A percentile compares a stretch with the other conserved stretches of the same genome.
Conservation (phyloP, 768 basidiomycete genomes). For the Candolleomyces aberdarensis region DNA sequence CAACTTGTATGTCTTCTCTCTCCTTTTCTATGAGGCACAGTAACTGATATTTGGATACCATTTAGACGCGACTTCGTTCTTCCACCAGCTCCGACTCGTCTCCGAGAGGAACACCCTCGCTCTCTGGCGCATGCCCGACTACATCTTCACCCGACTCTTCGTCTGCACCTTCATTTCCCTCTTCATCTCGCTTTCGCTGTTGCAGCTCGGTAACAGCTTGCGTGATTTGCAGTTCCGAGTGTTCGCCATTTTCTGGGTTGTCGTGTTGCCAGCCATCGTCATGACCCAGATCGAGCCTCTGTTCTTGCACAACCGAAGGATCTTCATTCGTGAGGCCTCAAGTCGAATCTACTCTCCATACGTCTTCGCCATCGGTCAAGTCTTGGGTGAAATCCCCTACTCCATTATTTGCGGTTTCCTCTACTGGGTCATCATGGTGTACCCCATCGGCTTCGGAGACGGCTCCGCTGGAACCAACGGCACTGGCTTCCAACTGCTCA, state of each 20-base stretch:
- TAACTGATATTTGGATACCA: not conserved
- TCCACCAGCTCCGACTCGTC: constrained; percentile 71
- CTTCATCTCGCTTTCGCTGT: constrained; percentile 74
- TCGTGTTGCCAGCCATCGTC: constrained; percentile 68
- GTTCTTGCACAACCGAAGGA: constrained; percentile 69
- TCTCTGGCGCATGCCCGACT: constrained; percentile 82
- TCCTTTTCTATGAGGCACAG: not conserved
- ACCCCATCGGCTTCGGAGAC: constrained; percentile 54
- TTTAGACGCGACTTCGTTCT: constrained; percentile 71
- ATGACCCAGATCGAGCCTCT: constrained; percentile 81
- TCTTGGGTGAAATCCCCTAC: constrained; percentile 80
- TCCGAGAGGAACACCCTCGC: constrained; percentile 63
- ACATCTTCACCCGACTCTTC: constrained; percentile 81
- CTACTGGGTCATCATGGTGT: constrained; percentile 79
- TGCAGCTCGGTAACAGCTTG: constrained; percentile 62
- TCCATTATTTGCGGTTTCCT: constrained; percentile 64
- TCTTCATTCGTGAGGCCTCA: constrained; percentile 60
- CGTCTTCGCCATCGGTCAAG: constrained; percentile 81
- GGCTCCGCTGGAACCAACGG: constrained; percentile 58
- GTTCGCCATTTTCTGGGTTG: constrained; percentile 74
- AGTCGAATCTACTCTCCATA: constrained; percentile 85
- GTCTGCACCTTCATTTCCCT: constrained; percentile 69
- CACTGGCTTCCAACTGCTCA: constrained; percentile 69
- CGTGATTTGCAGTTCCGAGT: constrained; percentile 77
- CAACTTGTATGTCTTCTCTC: constrained; percentile 41